Conservation (phyloP, 805 yeast species). For the Wickerhamomyces mucosus region DNA sequence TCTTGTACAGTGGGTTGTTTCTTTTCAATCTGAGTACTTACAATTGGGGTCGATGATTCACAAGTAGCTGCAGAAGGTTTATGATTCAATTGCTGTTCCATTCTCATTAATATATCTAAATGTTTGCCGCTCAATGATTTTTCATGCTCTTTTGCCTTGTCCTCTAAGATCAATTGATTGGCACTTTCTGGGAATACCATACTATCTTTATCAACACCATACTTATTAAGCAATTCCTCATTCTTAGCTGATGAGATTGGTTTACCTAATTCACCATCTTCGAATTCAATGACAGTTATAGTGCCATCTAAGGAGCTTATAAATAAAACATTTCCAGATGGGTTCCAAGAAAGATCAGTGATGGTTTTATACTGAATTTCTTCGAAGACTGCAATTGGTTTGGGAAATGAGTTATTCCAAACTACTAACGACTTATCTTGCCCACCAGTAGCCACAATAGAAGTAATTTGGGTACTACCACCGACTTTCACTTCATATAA, state of each 20-base stretch:
- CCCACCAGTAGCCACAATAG: constrained; percentile 91
- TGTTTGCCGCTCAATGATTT: constrained; percentile 23
- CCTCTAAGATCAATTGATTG: constrained; percentile 68
- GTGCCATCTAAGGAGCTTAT: constrained; percentile 81
- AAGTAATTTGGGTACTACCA: constrained; percentile 29
- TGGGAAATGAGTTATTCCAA: constrained; percentile 72
- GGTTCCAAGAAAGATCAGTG: constrained; percentile 86
- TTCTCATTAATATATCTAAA: constrained; percentile 34
- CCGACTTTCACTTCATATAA: constrained; percentile 32
- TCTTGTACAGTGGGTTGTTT: constrained; percentile 17
- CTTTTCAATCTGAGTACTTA: constrained; percentile 1
- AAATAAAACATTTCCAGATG: constrained; percentile 66
- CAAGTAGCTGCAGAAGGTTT: not conserved
- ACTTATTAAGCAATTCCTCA: constrained; percentile 62
- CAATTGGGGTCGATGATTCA: constrained; percentile 1
- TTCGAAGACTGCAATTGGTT: constrained; percentile 73
- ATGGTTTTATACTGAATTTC: constrained; percentile 71
- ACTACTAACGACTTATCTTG: constrained; percentile 84
- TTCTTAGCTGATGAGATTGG: constrained; percentile 57
- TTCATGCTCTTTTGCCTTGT: constrained; percentile 36
- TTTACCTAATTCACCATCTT: constrained; percentile 49
- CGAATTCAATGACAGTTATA: constrained; percentile 60
- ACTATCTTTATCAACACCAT: constrained; percentile 83
- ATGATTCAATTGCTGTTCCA: constrained; percentile 10
- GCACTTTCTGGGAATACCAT: constrained; percentile 82